Evolutionary conservation across 805 yeast species (phyloP).

Genomic region (Torulaspora delbrueckii): DNA sequence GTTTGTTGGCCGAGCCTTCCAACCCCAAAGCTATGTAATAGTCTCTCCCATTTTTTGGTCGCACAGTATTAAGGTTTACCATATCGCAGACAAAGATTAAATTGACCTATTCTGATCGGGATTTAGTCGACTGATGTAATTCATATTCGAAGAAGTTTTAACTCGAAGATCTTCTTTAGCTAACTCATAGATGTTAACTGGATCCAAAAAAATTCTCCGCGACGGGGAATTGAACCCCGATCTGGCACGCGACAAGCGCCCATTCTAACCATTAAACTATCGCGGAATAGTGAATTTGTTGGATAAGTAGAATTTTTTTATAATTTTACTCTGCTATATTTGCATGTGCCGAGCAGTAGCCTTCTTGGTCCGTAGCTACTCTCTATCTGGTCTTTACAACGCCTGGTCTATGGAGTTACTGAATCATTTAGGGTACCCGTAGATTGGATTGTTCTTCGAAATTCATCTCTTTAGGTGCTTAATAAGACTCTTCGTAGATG

Average conservation of each 20-base stretch:
- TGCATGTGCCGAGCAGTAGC: no score
- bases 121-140: not conserved
- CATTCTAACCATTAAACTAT: conserved; percentile 17
- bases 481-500: no score
- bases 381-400: no score
- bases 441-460: no score
- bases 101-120: not conserved
- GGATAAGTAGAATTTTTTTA: not conserved
- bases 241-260: conserved; percentile 19
- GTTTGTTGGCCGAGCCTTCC: conserved; percentile 95
- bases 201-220: conserved; percentile 11
- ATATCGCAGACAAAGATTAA: conserved; percentile 7
- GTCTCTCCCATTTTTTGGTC: conserved; percentile 31
- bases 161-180: not conserved
- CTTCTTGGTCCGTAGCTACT: no score
- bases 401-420: no score
- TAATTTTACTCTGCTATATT: no score
- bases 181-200: not conserved
- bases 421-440: no score
- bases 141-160: not conserved
- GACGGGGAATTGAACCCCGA: conserved; percentile 19
- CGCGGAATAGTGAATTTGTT: conserved; percentile 6
- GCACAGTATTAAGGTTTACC: conserved; percentile 30
- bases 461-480: no score
- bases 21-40: conserved; percentile 77